Evolutionary conservation across 2,329 filamentous ascomycete species (phyloP).

Genomic region (Exophiala spinifera): DNA sequence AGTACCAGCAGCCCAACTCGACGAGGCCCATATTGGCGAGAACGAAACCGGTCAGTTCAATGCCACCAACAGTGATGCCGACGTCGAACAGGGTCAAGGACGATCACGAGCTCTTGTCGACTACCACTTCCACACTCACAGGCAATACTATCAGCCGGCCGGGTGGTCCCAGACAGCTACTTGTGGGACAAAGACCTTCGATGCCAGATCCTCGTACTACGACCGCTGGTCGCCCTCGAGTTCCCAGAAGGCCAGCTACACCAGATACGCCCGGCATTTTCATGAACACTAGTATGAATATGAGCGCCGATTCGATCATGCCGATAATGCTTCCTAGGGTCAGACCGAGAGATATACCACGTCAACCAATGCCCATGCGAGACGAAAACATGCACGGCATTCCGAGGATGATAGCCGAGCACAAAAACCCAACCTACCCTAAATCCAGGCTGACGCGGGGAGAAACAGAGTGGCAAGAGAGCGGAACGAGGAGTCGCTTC

Average conservation of each 20-base stretch:
- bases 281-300: conserved; percentile 23
- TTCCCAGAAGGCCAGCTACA: conserved; percentile 6
- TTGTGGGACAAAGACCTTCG: conserved; percentile 3
- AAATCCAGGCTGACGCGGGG: neutral
- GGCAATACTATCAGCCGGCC: conserved; percentile 34
- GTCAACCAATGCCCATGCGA: conserved; percentile 15
- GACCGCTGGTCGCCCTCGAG: conserved; percentile 15
- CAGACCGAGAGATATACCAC: conserved; percentile 16
- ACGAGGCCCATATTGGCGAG: conserved; percentile 28
- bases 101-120: conserved; percentile 15
- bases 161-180: conserved; percentile 3
- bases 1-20: conserved; percentile 30
- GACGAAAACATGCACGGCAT: conserved; percentile 18
- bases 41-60: conserved; percentile 23
- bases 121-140: conserved; percentile 43
- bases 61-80: conserved; percentile 4
- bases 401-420: conserved; percentile 12
- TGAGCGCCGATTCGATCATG: conserved; percentile 13
- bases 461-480: neutral
- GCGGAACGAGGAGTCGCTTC: neutral
- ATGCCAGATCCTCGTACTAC: conserved; percentile 6
- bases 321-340: conserved; percentile 15
- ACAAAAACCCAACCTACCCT: neutral
- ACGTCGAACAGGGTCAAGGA: conserved; percentile 7
- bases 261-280: conserved; percentile 10